Conservation (phyloP, 495 filamentous ascomycete genomes). For the Penicillium paradoxum region DNA sequence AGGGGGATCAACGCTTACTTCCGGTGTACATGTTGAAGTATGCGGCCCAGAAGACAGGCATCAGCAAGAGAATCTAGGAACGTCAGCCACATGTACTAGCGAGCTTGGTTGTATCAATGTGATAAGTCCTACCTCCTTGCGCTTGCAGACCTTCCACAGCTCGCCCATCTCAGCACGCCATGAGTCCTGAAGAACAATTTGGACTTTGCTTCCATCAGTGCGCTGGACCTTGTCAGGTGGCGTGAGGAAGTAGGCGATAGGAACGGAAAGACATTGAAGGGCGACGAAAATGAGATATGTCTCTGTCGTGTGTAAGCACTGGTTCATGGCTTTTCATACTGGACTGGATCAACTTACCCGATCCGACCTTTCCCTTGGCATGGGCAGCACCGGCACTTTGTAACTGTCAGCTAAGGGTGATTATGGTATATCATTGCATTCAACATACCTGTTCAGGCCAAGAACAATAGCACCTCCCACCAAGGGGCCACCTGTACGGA, state of each 20-base stretch:
- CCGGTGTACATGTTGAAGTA: conserved; percentile 37
- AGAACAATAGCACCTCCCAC: conserved; percentile 60
- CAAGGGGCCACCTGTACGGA: conserved; percentile 53
- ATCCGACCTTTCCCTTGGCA: conserved; percentile 26
- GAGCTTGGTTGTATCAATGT: not conserved
- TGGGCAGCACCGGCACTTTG: conserved; percentile 14
- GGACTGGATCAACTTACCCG: conserved; percentile 10
- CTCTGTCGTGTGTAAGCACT: conserved; percentile 5
- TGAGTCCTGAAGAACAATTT: conserved; percentile 39
- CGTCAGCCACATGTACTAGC: not conserved
- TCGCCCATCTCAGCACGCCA: conserved; percentile 31
- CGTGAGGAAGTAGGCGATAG: conserved; percentile 51
- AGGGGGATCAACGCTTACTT: conserved; percentile 11
- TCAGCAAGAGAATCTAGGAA: conserved; percentile 24
- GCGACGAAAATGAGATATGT: conserved; percentile 58
- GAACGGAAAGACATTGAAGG: conserved; percentile 50
- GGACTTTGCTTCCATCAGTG: conserved; percentile 49
- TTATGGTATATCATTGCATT: not conserved
- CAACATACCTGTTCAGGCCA: conserved; percentile 47
- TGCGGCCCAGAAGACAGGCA: conserved; percentile 37
- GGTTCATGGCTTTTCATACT: not conserved
- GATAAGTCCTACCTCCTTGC: conserved; percentile 19
- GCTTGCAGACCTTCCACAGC: conserved; percentile 25
- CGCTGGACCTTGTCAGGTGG: conserved; percentile 51
- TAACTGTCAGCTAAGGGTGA: conserved; percentile 21